Conservation (phyloP, 78 protist species). For the Dictyostelium firmibasis region DNA sequence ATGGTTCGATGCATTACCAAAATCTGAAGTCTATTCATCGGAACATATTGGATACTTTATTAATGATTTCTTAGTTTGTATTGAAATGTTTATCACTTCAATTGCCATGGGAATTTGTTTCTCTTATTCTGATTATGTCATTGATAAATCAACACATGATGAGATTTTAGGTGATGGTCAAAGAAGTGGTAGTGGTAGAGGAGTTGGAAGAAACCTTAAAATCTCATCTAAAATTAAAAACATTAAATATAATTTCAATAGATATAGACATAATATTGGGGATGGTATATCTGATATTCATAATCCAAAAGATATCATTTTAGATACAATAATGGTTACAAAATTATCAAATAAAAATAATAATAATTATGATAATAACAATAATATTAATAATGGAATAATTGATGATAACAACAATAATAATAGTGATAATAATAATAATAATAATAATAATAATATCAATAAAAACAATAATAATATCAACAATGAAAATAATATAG, state of each 20-base stretch:
- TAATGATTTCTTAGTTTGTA: slow-evolving; percentile 39
- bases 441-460: background rate
- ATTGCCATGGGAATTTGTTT: slow-evolving; percentile 6
- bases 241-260: slow-evolving; percentile 2
- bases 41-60: slow-evolving; percentile 19
- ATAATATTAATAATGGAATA: background rate
- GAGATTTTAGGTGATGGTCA: background rate
- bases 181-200: background rate
- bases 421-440: background rate
- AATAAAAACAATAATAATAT: background rate
- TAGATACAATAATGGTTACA: slow-evolving; percentile 30
- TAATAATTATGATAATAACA: background rate
- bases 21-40: background rate
- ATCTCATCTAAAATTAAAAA: background rate
- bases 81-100: slow-evolving; percentile 29
- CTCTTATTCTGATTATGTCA: slow-evolving; percentile 4
- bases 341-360: background rate
- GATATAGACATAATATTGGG: slow-evolving; percentile 4
- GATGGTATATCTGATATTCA: slow-evolving; percentile 4
- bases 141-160: background rate
- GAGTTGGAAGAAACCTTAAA: background rate
- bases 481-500: background rate
- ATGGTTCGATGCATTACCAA: slow-evolving; percentile 10
- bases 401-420: background rate
- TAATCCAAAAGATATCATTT: slow-evolving; percentile 11